Evolutionary conservation across 352 stramenopile genomes (phyloP).

Genomic region (Elongisporangium anandrum): DNA sequence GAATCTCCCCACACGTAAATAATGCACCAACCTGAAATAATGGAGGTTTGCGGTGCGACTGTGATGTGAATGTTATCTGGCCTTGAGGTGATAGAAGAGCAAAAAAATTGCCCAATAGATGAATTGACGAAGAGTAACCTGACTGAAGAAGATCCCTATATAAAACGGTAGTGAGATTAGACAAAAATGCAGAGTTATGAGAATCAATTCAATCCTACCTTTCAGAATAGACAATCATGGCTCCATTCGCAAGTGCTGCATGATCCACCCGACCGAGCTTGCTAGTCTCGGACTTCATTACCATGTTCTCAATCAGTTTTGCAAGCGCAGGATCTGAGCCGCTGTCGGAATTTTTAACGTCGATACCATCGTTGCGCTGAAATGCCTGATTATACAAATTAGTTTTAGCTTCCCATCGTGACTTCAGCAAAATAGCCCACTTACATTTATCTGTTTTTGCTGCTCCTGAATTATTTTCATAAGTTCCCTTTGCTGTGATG

Average conservation of each 20-base stretch:
- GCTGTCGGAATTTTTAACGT: constrained; percentile 1
- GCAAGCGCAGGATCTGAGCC: constrained; percentile 50
- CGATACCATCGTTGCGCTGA: constrained; percentile 1
- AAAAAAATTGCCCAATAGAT: constrained; percentile 24
- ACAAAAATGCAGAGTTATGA: background rate
- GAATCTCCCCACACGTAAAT: constrained; percentile 42
- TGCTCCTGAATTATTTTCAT: constrained; percentile 25
- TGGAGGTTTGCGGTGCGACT: constrained; percentile 35
- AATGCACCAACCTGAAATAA: constrained; percentile 31
- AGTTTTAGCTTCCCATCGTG: background rate
- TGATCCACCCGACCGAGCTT: constrained; percentile 56
- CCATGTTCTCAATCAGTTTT: constrained; percentile 39
- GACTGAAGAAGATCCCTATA: constrained; percentile 52
- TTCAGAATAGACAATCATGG: constrained; percentile 48
- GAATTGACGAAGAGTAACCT: constrained; percentile 25
- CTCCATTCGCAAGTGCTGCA: constrained; percentile 64
- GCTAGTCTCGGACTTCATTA: constrained; percentile 32
- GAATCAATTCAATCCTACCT: constrained; percentile 26
- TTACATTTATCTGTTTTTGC: constrained; percentile 40
- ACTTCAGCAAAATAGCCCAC: constrained; percentile 3
- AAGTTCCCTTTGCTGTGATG: constrained; percentile 24
- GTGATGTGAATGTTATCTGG: constrained; percentile 51
- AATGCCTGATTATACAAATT: constrained; percentile 5
- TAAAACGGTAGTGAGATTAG: constrained; percentile 1
- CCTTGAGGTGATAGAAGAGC: constrained; percentile 12